Evolutionary conservation across 2,329 filamentous ascomycete genomes (phyloP), one percentile per base, ranked within the genome.

Genomic region (Coniochaeta sp.): DNA sequence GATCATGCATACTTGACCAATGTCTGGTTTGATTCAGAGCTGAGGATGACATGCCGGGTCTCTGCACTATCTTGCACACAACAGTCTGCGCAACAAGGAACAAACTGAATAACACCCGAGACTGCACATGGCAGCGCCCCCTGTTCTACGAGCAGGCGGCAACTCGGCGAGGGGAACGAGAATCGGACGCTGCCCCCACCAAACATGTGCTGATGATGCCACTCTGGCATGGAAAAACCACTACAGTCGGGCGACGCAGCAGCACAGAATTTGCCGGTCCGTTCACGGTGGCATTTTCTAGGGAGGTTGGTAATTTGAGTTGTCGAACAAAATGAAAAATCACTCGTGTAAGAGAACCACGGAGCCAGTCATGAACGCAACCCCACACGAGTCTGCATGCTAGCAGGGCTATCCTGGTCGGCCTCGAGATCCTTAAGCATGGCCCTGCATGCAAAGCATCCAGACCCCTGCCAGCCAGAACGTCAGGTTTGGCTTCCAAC

Each of bases 381-480:
- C 65, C 67, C 66, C 66, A 69, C 67, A 69, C 59, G 32, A 26
- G 57, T 40, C 32, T 65, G 64, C 65, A 66, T 63, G 14, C 60
- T 61, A 62, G 62, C 60, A 64, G 52, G 57, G 58, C 60, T 24
- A 57, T 57, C 58, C 47, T 44, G 10, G 61, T 60, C 30, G 64
- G 64, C 64, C 57, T 30, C 56, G 30, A 68, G 67, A 69, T 68
- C 65, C 66, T 64, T 63, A 64, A 63, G 62, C 65, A 63, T 65
- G 56, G 61, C 60, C n/a, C 62, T 68, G 66, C 66, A 69, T 67
- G 66, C 63, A 57, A 62, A 54, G 62, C 57, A 63, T 63, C 63
- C 65, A 63, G 59, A 68, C 61, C 65, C 67, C 59, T 66, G 66
- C 59, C 57, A 26, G 16, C 10, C 17, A 36, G 24, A 59, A 52